Percentiles rank a stretch among this genome's conserved stretches.
These are phyloP conservation scores for Turritis glabra DNA, from an alignment of 345 rosid species.

Conservation along the genomic window DNA sequence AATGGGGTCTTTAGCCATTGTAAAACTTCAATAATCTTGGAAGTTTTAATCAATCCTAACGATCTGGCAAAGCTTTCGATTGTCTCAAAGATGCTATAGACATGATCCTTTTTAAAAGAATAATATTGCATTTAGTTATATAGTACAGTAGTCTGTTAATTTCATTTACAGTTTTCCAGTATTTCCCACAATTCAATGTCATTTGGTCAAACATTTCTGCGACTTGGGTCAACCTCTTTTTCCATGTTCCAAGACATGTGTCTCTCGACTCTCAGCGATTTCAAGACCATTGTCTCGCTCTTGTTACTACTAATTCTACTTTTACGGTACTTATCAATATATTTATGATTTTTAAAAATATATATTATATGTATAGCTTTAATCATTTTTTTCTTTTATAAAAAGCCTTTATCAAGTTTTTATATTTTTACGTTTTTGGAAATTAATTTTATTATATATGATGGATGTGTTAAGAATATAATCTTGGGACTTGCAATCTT, in stretches of 20 bases:
- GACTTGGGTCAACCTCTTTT: slow-evolving; percentile 29
- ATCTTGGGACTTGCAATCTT: too few relatives aligned
- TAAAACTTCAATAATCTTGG: too few relatives aligned
- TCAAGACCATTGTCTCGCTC: slow-evolving; percentile 32
- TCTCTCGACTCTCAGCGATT: slow-evolving; percentile 32
- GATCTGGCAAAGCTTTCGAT: not conserved
- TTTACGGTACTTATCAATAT: not conserved
- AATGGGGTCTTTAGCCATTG: too few relatives aligned
- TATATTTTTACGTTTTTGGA: too few relatives aligned
- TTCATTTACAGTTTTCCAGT: not conserved
- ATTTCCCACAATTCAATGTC: slow-evolving; percentile 8
- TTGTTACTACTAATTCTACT: not conserved
- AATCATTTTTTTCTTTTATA: too few relatives aligned
- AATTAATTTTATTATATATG: too few relatives aligned
- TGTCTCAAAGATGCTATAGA: not conserved
- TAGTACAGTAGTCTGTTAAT: not conserved
- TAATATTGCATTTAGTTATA: not conserved
- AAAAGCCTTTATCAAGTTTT: not conserved
- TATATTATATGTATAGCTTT: not conserved
- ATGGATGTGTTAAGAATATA: too few relatives aligned
- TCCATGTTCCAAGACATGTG: slow-evolving; percentile 33
- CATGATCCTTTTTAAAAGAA: not conserved
- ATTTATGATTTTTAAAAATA: not conserved
- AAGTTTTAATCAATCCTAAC: too few relatives aligned
- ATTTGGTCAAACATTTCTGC: slow-evolving; percentile 25